Evolutionary conservation across 768 basidiomycete genomes (phyloP).

Genomic region (Rhodosporidiobolus odoratus): DNA sequence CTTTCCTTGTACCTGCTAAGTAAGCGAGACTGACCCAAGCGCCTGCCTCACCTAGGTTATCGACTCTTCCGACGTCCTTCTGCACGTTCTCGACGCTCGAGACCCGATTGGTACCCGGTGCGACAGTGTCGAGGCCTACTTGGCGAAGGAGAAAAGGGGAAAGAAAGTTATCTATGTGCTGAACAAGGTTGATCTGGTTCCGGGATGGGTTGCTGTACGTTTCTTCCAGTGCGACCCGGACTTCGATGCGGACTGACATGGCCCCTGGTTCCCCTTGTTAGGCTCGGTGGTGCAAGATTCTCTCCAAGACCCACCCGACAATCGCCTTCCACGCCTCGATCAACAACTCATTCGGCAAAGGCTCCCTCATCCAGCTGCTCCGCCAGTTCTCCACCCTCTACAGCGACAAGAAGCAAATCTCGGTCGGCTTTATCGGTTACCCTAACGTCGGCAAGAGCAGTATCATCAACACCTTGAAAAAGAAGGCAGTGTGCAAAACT

Average conservation of each 20-base stretch:
- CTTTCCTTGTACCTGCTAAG: too few relatives aligned
- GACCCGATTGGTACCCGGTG: conserved; percentile 95
- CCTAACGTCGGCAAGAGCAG: conserved; percentile 97
- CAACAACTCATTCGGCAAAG: conserved; percentile 98
- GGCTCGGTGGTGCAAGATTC: conserved; percentile 93
- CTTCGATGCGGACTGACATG: not conserved
- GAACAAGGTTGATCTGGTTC: conserved; percentile 97
- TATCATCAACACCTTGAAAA: conserved; percentile 98
- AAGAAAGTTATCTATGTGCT: conserved; percentile 95
- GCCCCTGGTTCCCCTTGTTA: conserved; percentile 45
- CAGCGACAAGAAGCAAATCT: conserved; percentile 98
- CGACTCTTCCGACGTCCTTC: conserved; percentile 92
- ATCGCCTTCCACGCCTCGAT: conserved; percentile 98
- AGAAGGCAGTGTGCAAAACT: conserved; percentile 91
- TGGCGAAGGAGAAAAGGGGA: conserved; percentile 92
- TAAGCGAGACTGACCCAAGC: not conserved
- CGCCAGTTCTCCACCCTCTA: conserved; percentile 95
- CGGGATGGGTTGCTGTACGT: conserved; percentile 96
- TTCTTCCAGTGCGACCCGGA: conserved; percentile 29
- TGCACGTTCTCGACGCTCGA: conserved; percentile 91
- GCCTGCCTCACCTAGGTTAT: conserved; percentile 56
- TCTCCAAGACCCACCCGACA: conserved; percentile 89
- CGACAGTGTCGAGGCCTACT: conserved; percentile 83
- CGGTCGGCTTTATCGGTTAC: conserved; percentile 95
- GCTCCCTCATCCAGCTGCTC: conserved; percentile 91